Evolutionary conservation across 2,329 filamentous ascomycete species (phyloP), one percentile per base, ranked within the genome.

Genomic region (Curvularia eragrostidis): DNA sequence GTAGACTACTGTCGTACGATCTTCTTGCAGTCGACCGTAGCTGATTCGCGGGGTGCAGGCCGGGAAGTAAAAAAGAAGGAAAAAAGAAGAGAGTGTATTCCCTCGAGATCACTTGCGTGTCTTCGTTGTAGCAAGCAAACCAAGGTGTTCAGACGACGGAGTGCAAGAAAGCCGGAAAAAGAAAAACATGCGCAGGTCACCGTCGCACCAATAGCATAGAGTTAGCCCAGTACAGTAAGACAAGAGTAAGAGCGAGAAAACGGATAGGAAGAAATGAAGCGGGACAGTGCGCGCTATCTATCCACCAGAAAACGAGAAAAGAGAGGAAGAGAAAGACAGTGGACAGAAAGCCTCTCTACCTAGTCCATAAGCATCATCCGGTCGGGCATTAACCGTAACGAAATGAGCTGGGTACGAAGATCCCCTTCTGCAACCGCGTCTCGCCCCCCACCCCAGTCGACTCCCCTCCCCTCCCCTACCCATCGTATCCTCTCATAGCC

Each of bases 361-460:
- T 49, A 49, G 47, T 39, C 19, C 18, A 21, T 48, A 49, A 49
- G 47, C 47, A 49, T 18, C 44, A 21, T 21, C 30, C 44, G 44
- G 44, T 48, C 47, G 47, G 47, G 47, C 47, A 49, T 49, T 49
- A 51, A 51, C 34, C 34, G 26, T 30, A 51, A 51, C 36, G 38
- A 51, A 51, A 51, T 51, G 48, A 51, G 38, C 36, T 38, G 38
- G 32, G 32, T 38, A 39, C 47, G 47, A 49, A 49, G 47, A 49
- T 49, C 47, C 47, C 47, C 32, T 38, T 32, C 34, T 39, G 32
- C 47, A 42, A 42, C 39, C 39, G 39, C 39, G 39, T 21, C 34
- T 36, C 34, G 34, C 15, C 34, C 34, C 24, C 6, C 28, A 10
- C 4, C 30, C 32, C 28, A 12, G 32, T 34, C 32, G 12, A 34